phyloP scores from a whole-genome alignment of 768 basidiomycete genomes.

The Lentinula guzmanii region DNA sequence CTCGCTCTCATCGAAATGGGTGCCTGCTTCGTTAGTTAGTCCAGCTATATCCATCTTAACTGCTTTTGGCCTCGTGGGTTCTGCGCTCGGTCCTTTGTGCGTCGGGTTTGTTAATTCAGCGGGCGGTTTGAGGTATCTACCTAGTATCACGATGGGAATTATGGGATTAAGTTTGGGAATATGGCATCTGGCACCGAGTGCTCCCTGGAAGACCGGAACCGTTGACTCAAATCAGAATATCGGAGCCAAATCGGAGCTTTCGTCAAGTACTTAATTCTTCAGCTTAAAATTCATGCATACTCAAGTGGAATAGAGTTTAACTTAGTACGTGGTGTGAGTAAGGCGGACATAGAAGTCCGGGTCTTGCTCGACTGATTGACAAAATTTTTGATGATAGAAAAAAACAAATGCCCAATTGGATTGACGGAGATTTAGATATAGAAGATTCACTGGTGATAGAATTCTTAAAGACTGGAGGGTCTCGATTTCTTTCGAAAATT shows the following conservation, averaged over 20 bases:
- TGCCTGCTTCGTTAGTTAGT: background rate
- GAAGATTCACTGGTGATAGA: no score
- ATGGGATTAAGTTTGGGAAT: background rate
- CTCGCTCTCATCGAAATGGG: background rate
- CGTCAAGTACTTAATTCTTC: background rate
- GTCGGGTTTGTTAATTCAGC: background rate
- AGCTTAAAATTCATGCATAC: background rate
- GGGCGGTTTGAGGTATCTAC: background rate
- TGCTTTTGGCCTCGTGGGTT: background rate
- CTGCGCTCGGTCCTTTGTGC: background rate
- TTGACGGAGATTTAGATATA: no score
- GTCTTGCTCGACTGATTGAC: no score
- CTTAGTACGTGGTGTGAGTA: no score
- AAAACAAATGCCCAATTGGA: no score
- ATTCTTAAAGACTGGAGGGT: no score
- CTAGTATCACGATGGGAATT: background rate
- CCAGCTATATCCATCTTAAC: background rate
- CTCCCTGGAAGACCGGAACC: background rate
- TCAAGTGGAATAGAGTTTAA: no score
- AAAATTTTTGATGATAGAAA: no score
- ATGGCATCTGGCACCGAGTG: background rate
- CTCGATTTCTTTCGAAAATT: no score
- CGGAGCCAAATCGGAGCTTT: background rate
- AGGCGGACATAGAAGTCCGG: no score
- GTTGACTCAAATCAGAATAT: background rate